Evolutionary conservation across 108 stramenopile species (phyloP).

Genomic region (Epipyxis sp.): DNA sequence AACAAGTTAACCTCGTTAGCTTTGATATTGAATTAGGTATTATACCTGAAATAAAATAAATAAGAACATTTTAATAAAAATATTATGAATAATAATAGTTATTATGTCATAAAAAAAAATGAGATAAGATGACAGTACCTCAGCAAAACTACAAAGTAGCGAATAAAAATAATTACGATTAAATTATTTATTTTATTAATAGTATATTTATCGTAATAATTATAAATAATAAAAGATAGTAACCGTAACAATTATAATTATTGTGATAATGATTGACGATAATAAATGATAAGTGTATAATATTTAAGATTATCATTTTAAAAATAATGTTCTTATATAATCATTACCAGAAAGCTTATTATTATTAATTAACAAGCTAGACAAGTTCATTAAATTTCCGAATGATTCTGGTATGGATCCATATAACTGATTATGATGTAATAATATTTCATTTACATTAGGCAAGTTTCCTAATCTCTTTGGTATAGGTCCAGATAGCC

Average conservation of each 20-base stretch:
- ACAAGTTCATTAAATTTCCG: neutral
- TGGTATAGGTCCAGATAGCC: neutral
- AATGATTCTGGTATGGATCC: neutral
- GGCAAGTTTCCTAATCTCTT: neutral
- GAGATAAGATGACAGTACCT: no score
- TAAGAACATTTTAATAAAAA: no score
- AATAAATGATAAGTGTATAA: neutral
- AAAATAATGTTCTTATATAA: no score
- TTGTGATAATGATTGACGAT: neutral
- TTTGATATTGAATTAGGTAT: neutral
- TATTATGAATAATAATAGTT: no score
- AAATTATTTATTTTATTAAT: no score
- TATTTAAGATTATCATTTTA: no score
- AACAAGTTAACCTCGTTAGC: neutral
- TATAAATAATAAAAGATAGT: neutral
- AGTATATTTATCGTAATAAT: no score
- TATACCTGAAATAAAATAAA: neutral
- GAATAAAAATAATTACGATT: no score
- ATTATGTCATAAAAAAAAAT: no score
- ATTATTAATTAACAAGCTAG: neutral
- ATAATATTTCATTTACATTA: neutral
- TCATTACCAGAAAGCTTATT: neutral
- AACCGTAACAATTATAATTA: neutral
- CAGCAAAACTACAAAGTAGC: no score
- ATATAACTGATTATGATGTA: constrained; percentile 9